Percentiles rank a stretch among this genome's conserved stretches.
phyloP scores from a whole-genome alignment of 2,329 filamentous ascomycete species.

The Cordyceps farinosa region DNA sequence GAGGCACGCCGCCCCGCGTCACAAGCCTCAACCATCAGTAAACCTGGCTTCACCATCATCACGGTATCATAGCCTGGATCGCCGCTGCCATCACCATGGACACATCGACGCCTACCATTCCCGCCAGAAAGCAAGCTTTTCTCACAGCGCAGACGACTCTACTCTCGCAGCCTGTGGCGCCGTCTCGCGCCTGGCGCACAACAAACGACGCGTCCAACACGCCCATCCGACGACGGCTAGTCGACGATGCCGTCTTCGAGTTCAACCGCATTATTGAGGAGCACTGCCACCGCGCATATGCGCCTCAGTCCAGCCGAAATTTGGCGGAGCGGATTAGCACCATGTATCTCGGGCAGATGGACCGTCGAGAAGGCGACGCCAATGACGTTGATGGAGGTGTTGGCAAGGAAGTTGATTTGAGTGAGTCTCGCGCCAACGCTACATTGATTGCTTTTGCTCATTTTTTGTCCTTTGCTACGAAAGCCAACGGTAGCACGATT shows the following conservation, averaged over 20 bases:
- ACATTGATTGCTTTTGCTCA: not conserved
- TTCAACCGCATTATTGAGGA: constrained; percentile 62
- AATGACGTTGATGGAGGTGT: constrained; percentile 38
- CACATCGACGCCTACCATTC: constrained; percentile 47
- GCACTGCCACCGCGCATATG: constrained; percentile 63
- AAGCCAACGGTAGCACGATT: constrained; percentile 43
- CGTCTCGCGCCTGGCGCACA: constrained; percentile 51
- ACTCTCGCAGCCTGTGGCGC: constrained; percentile 56
- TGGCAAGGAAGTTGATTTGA: constrained; percentile 42
- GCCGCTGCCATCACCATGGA: not conserved
- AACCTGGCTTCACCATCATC: not conserved
- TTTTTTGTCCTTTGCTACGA: not conserved
- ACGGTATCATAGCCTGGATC: not conserved
- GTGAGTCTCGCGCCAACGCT: constrained; percentile 29
- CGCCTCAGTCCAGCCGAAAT: constrained; percentile 65
- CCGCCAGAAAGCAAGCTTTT: constrained; percentile 62
- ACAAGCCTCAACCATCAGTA: not conserved
- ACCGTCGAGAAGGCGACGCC: constrained; percentile 35
- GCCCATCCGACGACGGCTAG: constrained; percentile 43
- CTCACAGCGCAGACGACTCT: constrained; percentile 59
- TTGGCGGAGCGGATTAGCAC: constrained; percentile 70
- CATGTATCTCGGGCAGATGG: constrained; percentile 53
- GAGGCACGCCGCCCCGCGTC: not conserved
- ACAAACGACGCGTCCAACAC: constrained; percentile 41
- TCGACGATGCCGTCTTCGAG: constrained; percentile 55